Base-by-base conservation (phyloP, 192 early-diverging fungal species). In the Backusella mclennaniae region DNA sequence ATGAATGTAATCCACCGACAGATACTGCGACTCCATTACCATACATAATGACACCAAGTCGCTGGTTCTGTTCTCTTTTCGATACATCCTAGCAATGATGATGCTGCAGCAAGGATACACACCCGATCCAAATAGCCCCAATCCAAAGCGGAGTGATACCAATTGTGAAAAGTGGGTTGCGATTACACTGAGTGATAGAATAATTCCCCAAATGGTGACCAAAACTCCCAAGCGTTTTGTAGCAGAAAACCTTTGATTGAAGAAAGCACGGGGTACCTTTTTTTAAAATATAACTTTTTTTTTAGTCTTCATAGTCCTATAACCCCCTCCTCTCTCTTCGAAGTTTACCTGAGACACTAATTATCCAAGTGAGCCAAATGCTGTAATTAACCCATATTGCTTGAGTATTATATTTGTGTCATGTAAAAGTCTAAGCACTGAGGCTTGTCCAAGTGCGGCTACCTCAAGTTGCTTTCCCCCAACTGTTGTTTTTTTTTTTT, bases 91-190 rank as follows among this genome's bases (percentile, higher is more conserved):
- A 33, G 66, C 21, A 26, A 76, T 68, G 4, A 80, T 33, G 46
- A 76, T 23, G 2, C 46, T 38, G 3, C 33, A 67, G 6, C 71
- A 46, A n/a, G 79, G 79, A 42, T 73, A 69, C 1, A 68, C 31
- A 0, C 75, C 79, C 1, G 73, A 75, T 66, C 76, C 79, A 74
- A 76, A 73, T 19, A 76, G 14, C 41, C 75, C 79, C 29, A 80
- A 68, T 5, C 76, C 31, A 38, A 76, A 80, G 4, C 79, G 75
- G 17, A 76, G 36, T 17, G 44, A 39, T 1, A 35, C 63, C 7
- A 80, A 23, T 33, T 71, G 67, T 26, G 67, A 31, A 53, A 76
- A 80, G 41, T 80, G 68, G n/a, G 35, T 56, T 7, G 66, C 70
- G 14, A 67, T 1, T 11, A 44, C 12, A 31, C 39, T 80, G 2